Evolutionary conservation across 345 rosid genomes (phyloP).

Genomic region (Xanthoceras sorbifolium): DNA sequence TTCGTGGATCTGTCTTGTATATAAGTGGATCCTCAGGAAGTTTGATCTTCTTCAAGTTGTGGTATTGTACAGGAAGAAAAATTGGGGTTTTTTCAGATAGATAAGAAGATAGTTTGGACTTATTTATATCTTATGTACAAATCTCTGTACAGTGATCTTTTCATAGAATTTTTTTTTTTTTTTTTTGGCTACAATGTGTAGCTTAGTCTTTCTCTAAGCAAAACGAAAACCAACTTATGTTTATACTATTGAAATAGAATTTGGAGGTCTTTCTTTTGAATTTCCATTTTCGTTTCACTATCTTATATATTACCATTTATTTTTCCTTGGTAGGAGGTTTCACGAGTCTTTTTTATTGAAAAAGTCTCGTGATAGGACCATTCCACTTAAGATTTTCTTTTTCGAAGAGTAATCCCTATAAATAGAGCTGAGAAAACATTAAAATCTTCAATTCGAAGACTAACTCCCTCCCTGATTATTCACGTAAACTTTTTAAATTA

Average conservation of each 20-base stretch:
- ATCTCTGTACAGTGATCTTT: constrained; percentile 21
- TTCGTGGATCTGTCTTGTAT: constrained; percentile 22
- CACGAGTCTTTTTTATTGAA: too few species aligned
- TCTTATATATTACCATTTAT: not conserved
- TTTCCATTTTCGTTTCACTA: not conserved
- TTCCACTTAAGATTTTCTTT: too few species aligned
- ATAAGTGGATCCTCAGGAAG: constrained; percentile 18
- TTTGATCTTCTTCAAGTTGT: constrained; percentile 16
- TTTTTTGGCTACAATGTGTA: not conserved
- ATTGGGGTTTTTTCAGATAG: constrained; percentile 15
- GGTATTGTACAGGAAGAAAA: constrained; percentile 23
- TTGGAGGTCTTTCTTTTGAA: not conserved
- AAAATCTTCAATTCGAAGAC: too few species aligned
- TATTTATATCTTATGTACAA: constrained; percentile 20
- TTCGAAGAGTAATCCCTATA: too few species aligned
- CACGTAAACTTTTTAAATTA: too few species aligned
- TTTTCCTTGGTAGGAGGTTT: not conserved
- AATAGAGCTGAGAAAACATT: not conserved
- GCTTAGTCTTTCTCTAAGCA: not conserved
- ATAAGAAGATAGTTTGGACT: constrained; percentile 16
- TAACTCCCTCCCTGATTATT: too few species aligned
- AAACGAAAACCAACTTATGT: not conserved
- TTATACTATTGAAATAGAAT: constrained; percentile 2
- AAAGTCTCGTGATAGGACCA: too few species aligned
- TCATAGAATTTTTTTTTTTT: constrained; percentile 14